These are phyloP conservation scores for Aegilops longissima DNA, from an alignment of 176 grass and related monocot genomes.

Conservation along the genomic window DNA sequence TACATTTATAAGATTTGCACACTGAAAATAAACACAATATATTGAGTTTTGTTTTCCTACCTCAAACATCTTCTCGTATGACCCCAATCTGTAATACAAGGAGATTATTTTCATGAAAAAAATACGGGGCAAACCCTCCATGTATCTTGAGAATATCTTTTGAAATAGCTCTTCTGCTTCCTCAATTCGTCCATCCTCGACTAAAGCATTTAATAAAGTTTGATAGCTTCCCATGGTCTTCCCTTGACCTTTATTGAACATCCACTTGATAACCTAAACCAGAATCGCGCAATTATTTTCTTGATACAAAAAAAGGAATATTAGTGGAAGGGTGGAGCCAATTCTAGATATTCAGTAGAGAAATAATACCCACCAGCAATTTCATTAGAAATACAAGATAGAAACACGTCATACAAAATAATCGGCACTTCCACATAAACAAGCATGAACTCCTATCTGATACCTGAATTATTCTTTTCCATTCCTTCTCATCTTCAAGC, in stretches of 20 bases:
- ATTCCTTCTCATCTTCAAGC: conserved; percentile 89
- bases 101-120: conserved; percentile 90
- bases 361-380: background rate
- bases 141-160: conserved; percentile 70
- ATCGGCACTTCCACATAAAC: background rate
- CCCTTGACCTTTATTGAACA: conserved; percentile 99
- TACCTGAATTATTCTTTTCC: conserved; percentile 98
- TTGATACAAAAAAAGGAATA: background rate
- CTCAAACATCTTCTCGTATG: conserved; percentile 94
- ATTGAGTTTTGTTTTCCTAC: conserved; percentile 42
- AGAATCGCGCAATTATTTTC: conserved; percentile 10
- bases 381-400: conserved; percentile 4
- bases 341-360: background rate
- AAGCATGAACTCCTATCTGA: conserved; percentile 1
- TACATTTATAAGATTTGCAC: background rate
- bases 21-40: conserved; percentile 2
- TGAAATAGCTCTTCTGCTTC: conserved; percentile 89
- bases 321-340: background rate
- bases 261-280: conserved; percentile 92
- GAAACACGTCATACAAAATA: background rate
- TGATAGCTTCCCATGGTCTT: conserved; percentile 96
- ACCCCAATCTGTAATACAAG: conserved; percentile 54
- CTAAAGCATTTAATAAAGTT: conserved; percentile 86
- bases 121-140: conserved; percentile 84
- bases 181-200: conserved; percentile 72